Conservation (phyloP, 371 early-diverging fungal species). For the Mortierella polycephala region DNA sequence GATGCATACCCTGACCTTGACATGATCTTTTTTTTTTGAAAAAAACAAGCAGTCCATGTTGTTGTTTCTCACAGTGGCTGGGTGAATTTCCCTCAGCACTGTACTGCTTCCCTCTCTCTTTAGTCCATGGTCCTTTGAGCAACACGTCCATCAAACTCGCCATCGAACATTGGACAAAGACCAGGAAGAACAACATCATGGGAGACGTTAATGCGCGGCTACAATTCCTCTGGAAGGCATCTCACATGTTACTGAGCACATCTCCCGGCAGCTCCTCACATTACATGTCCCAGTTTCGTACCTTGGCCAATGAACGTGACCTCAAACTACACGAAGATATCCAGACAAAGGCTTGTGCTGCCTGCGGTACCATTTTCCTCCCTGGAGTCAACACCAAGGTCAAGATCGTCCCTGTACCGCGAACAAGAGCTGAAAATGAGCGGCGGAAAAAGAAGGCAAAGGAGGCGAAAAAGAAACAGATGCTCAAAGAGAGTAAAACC, state of each 20-base stretch:
- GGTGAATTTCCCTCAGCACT: not conserved
- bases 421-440: slow-evolving; percentile 19
- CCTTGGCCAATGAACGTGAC: slow-evolving; percentile 31
- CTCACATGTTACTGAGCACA: slow-evolving; percentile 24
- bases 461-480: slow-evolving; percentile 7
- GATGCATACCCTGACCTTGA: too few relatives aligned
- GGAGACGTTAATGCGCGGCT: slow-evolving; percentile 40
- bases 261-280: slow-evolving; percentile 42
- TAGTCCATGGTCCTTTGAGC: not conserved
- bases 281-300: slow-evolving; percentile 49
- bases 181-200: slow-evolving; percentile 9
- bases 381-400: slow-evolving; percentile 45
- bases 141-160: not conserved
- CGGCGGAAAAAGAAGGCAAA: slow-evolving; percentile 27
- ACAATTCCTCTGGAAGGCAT: slow-evolving; percentile 50
- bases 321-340: slow-evolving; percentile 44
- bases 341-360: slow-evolving; percentile 41
- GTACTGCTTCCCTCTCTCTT: not conserved
- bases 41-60: slow-evolving; percentile 10
- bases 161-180: not conserved
- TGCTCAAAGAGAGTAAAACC: slow-evolving; percentile 9
- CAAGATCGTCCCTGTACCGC: slow-evolving; percentile 24
- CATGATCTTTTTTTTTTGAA: not conserved
- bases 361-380: slow-evolving; percentile 49
- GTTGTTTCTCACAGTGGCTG: not conserved